phyloP scores from a whole-genome alignment of 1,284 basidiomycete genomes.

The Apiotrichum laibachii region DNA sequence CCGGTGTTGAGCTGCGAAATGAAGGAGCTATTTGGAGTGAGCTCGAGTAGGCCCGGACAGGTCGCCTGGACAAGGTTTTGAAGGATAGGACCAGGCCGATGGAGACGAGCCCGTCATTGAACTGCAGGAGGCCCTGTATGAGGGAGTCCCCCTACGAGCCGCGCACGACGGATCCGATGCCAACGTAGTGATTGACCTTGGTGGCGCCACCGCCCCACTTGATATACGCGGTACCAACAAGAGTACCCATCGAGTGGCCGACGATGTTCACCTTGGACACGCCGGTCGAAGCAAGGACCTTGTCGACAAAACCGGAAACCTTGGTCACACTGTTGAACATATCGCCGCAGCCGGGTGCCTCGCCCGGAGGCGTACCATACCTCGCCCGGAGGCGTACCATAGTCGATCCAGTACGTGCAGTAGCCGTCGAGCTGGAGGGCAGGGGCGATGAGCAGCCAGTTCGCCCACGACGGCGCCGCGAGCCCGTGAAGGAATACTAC shows the following conservation, averaged over 20 bases:
- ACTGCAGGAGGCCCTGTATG: background rate
- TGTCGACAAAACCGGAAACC: background rate
- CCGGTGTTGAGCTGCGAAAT: slow-evolving; percentile 1
- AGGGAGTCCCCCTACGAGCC: background rate
- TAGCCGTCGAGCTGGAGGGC: background rate
- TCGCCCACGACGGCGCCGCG: background rate
- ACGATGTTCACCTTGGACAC: background rate
- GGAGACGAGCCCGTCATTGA: too few species aligned
- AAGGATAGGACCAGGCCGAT: background rate
- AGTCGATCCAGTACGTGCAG: background rate
- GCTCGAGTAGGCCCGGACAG: slow-evolving; percentile 4
- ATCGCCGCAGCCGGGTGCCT: background rate
- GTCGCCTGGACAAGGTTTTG: background rate
- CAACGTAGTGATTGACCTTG: slow-evolving; percentile 4
- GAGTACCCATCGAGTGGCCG: slow-evolving; percentile 3
- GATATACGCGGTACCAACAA: slow-evolving; percentile 2
- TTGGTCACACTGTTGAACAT: background rate
- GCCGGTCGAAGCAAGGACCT: background rate
- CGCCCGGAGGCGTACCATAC: background rate
- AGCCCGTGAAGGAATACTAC: slow-evolving; percentile 10
- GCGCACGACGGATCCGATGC: slow-evolving; percentile 3
- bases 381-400: background rate
- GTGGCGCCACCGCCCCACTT: slow-evolving; percentile 6
- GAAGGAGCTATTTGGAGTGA: background rate
- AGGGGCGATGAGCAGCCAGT: background rate